These are phyloP conservation scores for Penicillium silybi DNA, from an alignment of 495 filamentous ascomycete species.

Conservation along the genomic window DNA sequence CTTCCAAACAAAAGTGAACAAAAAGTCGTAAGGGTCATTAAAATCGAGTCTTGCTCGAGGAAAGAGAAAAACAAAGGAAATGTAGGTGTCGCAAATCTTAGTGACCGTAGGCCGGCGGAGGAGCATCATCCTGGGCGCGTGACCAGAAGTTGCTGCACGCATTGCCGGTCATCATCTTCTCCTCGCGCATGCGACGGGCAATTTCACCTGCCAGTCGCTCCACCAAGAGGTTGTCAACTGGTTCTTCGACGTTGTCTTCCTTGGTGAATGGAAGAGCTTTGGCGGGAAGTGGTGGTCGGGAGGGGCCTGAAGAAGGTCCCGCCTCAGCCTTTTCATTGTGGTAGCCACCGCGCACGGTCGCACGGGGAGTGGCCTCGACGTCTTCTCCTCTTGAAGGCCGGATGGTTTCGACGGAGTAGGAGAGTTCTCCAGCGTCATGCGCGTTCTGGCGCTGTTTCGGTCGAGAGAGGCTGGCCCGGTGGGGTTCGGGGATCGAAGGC, in stretches of 20 bases:
- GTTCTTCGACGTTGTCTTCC: conserved; percentile 41
- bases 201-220: conserved; percentile 90
- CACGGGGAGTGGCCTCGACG: conserved; percentile 37
- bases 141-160: conserved; percentile 40
- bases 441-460: conserved; percentile 19
- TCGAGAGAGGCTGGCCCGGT: conserved; percentile 32
- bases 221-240: conserved; percentile 82
- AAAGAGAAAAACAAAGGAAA: conserved; percentile 10
- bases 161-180: conserved; percentile 45
- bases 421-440: conserved; percentile 22
- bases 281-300: conserved; percentile 30
- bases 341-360: conserved; percentile 16
- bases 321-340: conserved; percentile 31
- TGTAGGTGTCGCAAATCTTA: conserved; percentile 19
- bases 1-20: conserved; percentile 17
- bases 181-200: conserved; percentile 75
- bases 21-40: conserved; percentile 38
- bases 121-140: conserved; percentile 37
- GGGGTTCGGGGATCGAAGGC: conserved; percentile 39
- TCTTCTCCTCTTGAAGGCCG: conserved; percentile 24
- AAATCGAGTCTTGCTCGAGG: conserved; percentile 26
- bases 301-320: conserved; percentile 25
- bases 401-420: conserved; percentile 26
- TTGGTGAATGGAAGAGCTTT: conserved; percentile 33
- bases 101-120: conserved; percentile 46